phyloP scores from a whole-genome alignment of 2,329 filamentous ascomycete species.

The Elsinoe fawcettii region DNA sequence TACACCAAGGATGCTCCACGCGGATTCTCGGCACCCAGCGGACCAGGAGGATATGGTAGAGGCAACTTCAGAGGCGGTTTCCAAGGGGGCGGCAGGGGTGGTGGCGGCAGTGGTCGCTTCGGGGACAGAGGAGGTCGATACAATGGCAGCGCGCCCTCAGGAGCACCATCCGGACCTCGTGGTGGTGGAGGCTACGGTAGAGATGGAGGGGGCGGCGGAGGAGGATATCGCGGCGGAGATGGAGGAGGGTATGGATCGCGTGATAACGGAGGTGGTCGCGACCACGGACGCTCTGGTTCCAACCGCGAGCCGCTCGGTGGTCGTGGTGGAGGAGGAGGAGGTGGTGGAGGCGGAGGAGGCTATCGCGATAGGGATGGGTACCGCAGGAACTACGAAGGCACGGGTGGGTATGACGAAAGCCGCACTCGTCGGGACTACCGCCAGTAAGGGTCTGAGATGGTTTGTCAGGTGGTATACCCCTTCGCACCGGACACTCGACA shows the following conservation, averaged over 20 bases:
- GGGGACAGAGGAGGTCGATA: conserved; percentile 29
- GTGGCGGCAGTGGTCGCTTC: conserved; percentile 32
- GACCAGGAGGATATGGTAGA: conserved; percentile 48
- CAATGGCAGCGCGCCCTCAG: conserved; percentile 42
- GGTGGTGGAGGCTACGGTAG: conserved; percentile 31
- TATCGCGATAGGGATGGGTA: conserved; percentile 45
- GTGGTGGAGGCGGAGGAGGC: conserved; percentile 41
- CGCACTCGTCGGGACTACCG: conserved; percentile 55
- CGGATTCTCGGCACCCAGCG: conserved; percentile 49
- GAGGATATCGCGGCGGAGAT: conserved; percentile 19
- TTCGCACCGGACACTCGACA: conserved; percentile 2
- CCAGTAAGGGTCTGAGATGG: not conserved
- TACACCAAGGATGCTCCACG: conserved; percentile 77
- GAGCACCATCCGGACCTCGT: conserved; percentile 42
- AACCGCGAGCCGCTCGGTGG: conserved; percentile 73
- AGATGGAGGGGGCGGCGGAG: conserved; percentile 26
- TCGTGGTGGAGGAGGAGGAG: no score
- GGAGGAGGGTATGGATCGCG: conserved; percentile 29
- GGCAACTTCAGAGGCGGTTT: conserved; percentile 38
- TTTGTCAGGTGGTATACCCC: conserved; percentile 13
- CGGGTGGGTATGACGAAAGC: conserved; percentile 63
- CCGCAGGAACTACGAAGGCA: conserved; percentile 61
- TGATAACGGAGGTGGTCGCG: conserved; percentile 44
- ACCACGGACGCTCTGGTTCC: conserved; percentile 46
- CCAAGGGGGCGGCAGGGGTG: conserved; percentile 41